Percentiles rank a stretch among this genome's conserved stretches.
phyloP scores from a whole-genome alignment of 805 yeast species.

The Spathaspora arborariae region DNA sequence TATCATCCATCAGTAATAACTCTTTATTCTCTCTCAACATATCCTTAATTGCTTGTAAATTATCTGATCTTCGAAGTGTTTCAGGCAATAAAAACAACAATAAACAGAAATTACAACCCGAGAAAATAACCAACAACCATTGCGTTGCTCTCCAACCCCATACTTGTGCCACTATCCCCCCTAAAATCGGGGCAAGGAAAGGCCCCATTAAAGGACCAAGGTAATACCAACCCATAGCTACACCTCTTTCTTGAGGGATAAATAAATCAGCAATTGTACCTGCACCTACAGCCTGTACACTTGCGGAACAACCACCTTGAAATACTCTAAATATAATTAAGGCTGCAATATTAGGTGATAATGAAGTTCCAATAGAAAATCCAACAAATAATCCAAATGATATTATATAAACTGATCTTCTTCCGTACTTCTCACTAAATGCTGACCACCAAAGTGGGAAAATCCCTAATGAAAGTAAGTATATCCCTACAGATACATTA shows the following conservation, averaged over 20 bases:
- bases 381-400: constrained; percentile 62
- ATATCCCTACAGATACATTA: constrained; percentile 78
- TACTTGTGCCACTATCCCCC: constrained; percentile 65
- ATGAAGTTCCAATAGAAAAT: constrained; percentile 70
- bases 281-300: constrained; percentile 87
- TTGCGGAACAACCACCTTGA: constrained; percentile 77
- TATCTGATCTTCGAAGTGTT: constrained; percentile 64
- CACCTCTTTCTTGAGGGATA: constrained; percentile 64
- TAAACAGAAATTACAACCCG: constrained; percentile 49
- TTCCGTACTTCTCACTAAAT: constrained; percentile 69
- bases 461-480: constrained; percentile 67
- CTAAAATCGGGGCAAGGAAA: constrained; percentile 69
- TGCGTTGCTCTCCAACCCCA: constrained; percentile 92
- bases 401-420: constrained; percentile 67
- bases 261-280: constrained; percentile 80
- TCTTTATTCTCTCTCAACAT: constrained; percentile 23
- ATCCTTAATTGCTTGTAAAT: constrained; percentile 48
- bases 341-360: constrained; percentile 56
- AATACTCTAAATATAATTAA: constrained; percentile 68
- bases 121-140: constrained; percentile 72
- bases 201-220: constrained; percentile 83
- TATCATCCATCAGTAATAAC: constrained; percentile 12
- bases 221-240: constrained; percentile 76
- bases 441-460: constrained; percentile 91
- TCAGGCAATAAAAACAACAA: constrained; percentile 69